A percentile compares a stretch with the other conserved stretches of the same genome.
phyloP scores from a whole-genome alignment of 371 early-diverging fungal genomes.

The Actinomucor elegans region DNA sequence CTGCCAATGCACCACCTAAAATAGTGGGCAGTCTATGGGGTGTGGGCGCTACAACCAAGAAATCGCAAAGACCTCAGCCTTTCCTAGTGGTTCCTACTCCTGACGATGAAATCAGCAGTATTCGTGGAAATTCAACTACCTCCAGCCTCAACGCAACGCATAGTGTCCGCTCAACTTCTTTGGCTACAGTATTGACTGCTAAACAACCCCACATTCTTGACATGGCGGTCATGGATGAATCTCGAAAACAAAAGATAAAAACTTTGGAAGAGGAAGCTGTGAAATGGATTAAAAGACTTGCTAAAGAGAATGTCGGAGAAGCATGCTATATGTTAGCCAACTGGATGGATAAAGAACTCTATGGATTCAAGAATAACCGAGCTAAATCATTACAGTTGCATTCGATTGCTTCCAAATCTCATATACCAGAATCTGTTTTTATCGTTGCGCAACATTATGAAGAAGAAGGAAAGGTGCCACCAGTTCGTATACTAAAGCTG shows the following conservation, averaged over 20 bases:
- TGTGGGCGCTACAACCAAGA: conserved; percentile 5
- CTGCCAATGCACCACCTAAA: background rate
- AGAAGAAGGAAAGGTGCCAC: conserved; percentile 44
- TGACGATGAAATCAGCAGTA: background rate
- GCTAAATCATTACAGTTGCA: conserved; percentile 43
- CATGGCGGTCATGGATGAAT: background rate
- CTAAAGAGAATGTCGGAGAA: conserved; percentile 66
- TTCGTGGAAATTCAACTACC: background rate
- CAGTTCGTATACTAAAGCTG: conserved; percentile 58
- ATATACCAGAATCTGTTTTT: conserved; percentile 27
- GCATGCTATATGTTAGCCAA: conserved; percentile 68
- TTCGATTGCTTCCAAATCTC: conserved; percentile 28
- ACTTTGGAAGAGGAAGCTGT: conserved; percentile 57
- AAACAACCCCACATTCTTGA: background rate
- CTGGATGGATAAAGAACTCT: conserved; percentile 68
- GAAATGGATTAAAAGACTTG: conserved; percentile 71
- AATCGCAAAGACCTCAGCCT: conserved; percentile 9
- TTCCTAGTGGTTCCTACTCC: conserved; percentile 1
- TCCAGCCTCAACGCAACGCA: background rate
- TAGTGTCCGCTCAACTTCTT: background rate
- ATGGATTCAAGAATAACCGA: conserved; percentile 53
- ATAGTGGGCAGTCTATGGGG: conserved; percentile 22
- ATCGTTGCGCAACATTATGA: conserved; percentile 42
- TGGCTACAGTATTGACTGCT: background rate
- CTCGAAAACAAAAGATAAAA: conserved; percentile 4